Evolutionary conservation across 192 early-diverging fungal genomes (phyloP), one percentile per base, ranked within the genome.

Genomic region (Coemansia sp.): DNA sequence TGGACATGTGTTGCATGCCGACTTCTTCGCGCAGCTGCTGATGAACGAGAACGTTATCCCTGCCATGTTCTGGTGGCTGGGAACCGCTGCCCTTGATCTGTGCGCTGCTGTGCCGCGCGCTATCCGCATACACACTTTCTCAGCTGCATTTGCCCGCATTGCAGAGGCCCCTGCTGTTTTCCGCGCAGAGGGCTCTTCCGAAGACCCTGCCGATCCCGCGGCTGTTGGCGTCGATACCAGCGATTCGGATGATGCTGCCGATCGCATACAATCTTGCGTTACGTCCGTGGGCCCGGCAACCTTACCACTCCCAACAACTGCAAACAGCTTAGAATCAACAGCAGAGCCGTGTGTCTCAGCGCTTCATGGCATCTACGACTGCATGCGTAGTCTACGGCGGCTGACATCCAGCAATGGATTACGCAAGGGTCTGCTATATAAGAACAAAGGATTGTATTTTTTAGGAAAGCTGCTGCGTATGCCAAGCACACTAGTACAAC

Each of bases 31-130:
- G 8, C 77, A 80, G 62, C 58, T 80, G 16, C 51, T 80, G 64
- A 74, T 80, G 71, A 80, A 80, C 58, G 67, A 74, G 50, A 74
- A 80, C 65, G 38, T 80, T 22, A 80, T 80, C 14, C 71, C 71
- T 4, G 77, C 77, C 0, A 18, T 74, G 47, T 80, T 80, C 55
- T 80, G 77, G 77, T 80, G 77, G 77, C 56, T 80, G 63, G 77
- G 77, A 16, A 80, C 77, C 6, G 67, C 71, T 8, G 60, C 61
- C 9, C 61, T 74, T 1, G 64, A 67, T 31, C 44, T 74, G 41
- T 65, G 64, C 41, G n/a, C 51, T 23, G 48, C 19, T 1, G 52
- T 71, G 30, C 77, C 71, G 27, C 25, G 16, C 3, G n/a, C 67
- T 4, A 25, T 80, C 28, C 54, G 60, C n/a, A 16, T n/a, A 7